Evolutionary conservation across 1,284 basidiomycete genomes (phyloP).

Genomic region (Spongispora temasekensis): DNA sequence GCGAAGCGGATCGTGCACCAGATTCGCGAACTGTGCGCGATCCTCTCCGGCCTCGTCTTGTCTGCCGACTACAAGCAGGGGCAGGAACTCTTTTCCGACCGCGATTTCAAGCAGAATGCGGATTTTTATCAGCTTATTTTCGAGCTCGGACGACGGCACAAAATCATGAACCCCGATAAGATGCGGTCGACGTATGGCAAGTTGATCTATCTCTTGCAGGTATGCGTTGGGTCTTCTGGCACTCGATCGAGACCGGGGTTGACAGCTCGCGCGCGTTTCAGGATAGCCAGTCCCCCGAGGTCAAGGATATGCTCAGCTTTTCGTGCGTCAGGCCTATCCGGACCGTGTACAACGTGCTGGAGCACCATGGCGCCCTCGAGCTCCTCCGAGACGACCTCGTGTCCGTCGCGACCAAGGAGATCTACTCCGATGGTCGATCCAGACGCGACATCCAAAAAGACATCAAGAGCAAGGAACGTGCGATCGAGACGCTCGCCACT

Average conservation of each 20-base stretch:
- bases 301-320: slow-evolving; percentile 74
- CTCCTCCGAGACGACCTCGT: slow-evolving; percentile 75
- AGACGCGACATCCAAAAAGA: slow-evolving; percentile 76
- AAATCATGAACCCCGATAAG: slow-evolving; percentile 85
- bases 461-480: slow-evolving; percentile 78
- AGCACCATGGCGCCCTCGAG: slow-evolving; percentile 60
- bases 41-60: slow-evolving; percentile 75
- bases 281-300: slow-evolving; percentile 79
- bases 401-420: slow-evolving; percentile 73
- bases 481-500: slow-evolving; percentile 68
- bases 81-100: slow-evolving; percentile 77
- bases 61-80: slow-evolving; percentile 82
- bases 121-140: slow-evolving; percentile 77
- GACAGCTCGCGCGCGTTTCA: slow-evolving; percentile 28
- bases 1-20: slow-evolving; percentile 80
- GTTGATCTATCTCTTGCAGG: slow-evolving; percentile 78
- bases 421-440: slow-evolving; percentile 67
- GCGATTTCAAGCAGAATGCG: slow-evolving; percentile 74
- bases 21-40: slow-evolving; percentile 80
- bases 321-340: slow-evolving; percentile 73
- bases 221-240: slow-evolving; percentile 31
- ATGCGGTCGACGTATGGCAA: slow-evolving; percentile 88
- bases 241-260: slow-evolving; percentile 2
- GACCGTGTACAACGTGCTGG: slow-evolving; percentile 67
- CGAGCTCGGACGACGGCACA: slow-evolving; percentile 78